Percentiles rank a stretch among this genome's conserved stretches.
Conservation (phyloP, 495 filamentous ascomycete species). For the Hypoxylon trugodes region DNA sequence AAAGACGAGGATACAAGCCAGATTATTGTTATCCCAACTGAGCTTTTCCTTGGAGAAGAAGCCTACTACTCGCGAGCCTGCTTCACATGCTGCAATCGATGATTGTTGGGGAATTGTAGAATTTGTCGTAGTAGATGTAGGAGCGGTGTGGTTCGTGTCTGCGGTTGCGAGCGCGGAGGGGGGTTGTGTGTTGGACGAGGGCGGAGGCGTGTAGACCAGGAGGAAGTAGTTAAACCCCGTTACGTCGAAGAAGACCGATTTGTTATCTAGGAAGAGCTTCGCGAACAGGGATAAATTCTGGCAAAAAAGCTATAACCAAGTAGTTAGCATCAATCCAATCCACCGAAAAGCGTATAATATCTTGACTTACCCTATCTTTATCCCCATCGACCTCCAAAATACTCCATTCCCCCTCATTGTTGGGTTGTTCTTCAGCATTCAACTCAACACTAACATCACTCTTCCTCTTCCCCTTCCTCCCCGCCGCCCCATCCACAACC, state of each 20-base stretch:
- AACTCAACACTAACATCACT: constrained; percentile 25
- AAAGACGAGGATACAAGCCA: constrained; percentile 96
- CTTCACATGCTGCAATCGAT: constrained; percentile 8
- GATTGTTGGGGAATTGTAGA: background rate
- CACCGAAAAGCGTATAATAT: background rate
- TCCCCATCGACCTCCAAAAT: constrained; percentile 95
- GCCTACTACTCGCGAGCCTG: constrained; percentile 73
- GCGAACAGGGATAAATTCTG: constrained; percentile 96
- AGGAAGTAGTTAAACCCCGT: constrained; percentile 95
- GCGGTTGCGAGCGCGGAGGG: background rate
- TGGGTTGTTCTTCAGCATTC: constrained; percentile 63
- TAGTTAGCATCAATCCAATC: constrained; percentile 19
- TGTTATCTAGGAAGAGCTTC: constrained; percentile 98
- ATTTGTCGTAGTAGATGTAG: background rate
- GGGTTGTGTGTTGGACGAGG: constrained; percentile 39
- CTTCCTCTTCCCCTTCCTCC: constrained; percentile 54
- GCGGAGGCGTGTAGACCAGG: constrained; percentile 70
- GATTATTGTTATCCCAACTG: constrained; percentile 98
- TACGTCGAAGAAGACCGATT: constrained; percentile 98
- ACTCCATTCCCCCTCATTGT: constrained; percentile 62
- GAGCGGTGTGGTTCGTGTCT: background rate
- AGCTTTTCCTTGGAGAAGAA: constrained; percentile 99
- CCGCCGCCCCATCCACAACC: background rate
- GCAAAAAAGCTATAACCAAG: constrained; percentile 74
- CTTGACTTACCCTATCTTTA: constrained; percentile 69